Base-by-base conservation (phyloP, 2,329 filamentous ascomycete species). In the Bipolaris zeicola region DNA sequence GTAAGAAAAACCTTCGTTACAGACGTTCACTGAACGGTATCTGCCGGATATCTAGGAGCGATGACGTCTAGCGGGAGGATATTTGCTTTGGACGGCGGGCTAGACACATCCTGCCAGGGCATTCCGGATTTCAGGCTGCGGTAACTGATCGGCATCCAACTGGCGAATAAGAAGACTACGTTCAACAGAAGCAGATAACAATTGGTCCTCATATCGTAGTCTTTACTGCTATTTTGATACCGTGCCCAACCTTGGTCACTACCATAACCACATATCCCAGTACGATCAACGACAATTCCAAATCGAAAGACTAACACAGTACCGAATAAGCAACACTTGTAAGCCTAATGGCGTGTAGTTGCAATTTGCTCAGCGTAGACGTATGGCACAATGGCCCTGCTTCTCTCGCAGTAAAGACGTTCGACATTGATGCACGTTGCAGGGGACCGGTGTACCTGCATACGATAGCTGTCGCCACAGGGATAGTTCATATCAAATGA, bases 21-120 rank as follows among this genome's bases (percentile, higher is more conserved):
- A 1, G 3, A 13, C 13, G 20, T 28, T 43, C 5, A 16, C 34
- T 16, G 13, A 7, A 2, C 34, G 34, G 22, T 43, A 7, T 4
- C 14, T 33, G 33, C 16, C 26, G 36, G 33, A 13, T 13, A 31
- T 11, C 20, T 47, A 33, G 20, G n/a, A 16, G 33, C 13, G 18
- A 50, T 62, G 57, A 60, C 51, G 53, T 57, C 20, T 39, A 42
- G 16, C 45, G 51, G 33, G 43, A 55, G 14, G 47, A 26, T 34
- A 34, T 38, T 24, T 34, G 22, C 20, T 37, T 50, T 31, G 22
- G 24, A 55, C 42, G 33, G 44, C 33, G 37, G 14, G 14, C 52
- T 44, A 44, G 24, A 26, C 28, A 37, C 46, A 22, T 24, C 6
- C 39, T 42, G 13, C 22, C 52, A 20, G 14, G 28, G 26, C 18